phyloP scores from a whole-genome alignment of 305 asterid species.

The Withania somnifera region DNA sequence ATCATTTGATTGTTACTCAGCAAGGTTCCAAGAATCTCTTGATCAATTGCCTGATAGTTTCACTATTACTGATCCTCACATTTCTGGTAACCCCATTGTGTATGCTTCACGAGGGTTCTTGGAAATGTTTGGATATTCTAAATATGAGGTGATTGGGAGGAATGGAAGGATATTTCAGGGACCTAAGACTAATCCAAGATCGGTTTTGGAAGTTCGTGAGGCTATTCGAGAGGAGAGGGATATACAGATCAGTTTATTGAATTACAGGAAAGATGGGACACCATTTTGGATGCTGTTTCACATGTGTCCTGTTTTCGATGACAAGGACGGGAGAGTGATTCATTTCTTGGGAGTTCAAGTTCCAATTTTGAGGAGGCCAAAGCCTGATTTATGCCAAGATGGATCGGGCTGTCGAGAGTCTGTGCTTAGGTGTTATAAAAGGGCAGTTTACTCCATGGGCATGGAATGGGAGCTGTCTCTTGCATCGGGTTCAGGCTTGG shows the following conservation, averaged over 20 bases:
- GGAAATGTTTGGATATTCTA: slow-evolving; percentile 68
- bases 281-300: slow-evolving; percentile 89
- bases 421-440: slow-evolving; percentile 55
- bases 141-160: slow-evolving; percentile 73
- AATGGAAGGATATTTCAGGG: slow-evolving; percentile 90
- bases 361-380: slow-evolving; percentile 47
- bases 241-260: slow-evolving; percentile 52
- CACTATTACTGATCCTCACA: slow-evolving; percentile 75
- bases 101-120: slow-evolving; percentile 73
- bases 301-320: slow-evolving; percentile 70
- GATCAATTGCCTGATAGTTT: slow-evolving; percentile 63
- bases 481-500: background rate
- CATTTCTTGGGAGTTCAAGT: slow-evolving; percentile 86
- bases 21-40: slow-evolving; percentile 54
- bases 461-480: background rate
- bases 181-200: slow-evolving; percentile 60
- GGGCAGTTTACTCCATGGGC: slow-evolving; percentile 45
- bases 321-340: slow-evolving; percentile 57
- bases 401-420: slow-evolving; percentile 28
- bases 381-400: slow-evolving; percentile 26
- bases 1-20: slow-evolving; percentile 45
- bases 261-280: slow-evolving; percentile 80
- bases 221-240: slow-evolving; percentile 67
- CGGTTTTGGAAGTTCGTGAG: slow-evolving; percentile 79
- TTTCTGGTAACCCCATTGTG: slow-evolving; percentile 86